Evolutionary conservation across 371 early-diverging fungal genomes (phyloP), one percentile per base, ranked within the genome.

Genomic region (Syncephalastrum racemosum): DNA sequence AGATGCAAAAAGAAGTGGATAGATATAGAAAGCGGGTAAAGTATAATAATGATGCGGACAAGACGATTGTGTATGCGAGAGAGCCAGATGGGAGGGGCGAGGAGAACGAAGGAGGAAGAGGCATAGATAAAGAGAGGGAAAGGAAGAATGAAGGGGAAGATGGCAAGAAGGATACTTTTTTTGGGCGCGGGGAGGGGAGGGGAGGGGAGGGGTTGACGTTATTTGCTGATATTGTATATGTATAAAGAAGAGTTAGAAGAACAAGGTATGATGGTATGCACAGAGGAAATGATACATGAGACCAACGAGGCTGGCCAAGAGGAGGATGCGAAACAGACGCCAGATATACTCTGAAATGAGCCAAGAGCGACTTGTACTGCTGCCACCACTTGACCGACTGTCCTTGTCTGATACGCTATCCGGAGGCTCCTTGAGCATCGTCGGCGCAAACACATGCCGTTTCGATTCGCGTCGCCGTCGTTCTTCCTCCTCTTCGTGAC

Each of bases 281-380:
- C 66, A 58, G 46, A 62, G 51, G 42, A 66, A 73, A 58, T 73
- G 77, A 49, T 66, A 66, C 16, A 70, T 64, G 19, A 76, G 54
- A 4, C 68, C 70, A 2, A 76, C 77, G 1, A 76, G 25, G 55
- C 73, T 73, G 13, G 77, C 68, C 13, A 76, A 50, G 23, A 72
- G 44, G 22, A 76, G 59, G 4, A 76, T 60, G 43, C 76, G 59
- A 47, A 76, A 76, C 1, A 76, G 44, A 20, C 68, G 52, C 76
- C 76, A 76, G 18, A 70, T 54, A 49, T 76, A 76, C 52, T 76
- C 76, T 42, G 76, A 63, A 18, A 70, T 53, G 12, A 63, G 25
- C 43, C 57, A 52, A 39, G 31, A 22, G 31, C 25, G 8, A 27
- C 10, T 50, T 46, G 18, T 53, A 22, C 15, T 46, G 16, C 18